These are phyloP conservation scores for Wickerhamiella galacta DNA, from an alignment of 805 yeast genomes.

Conservation along the genomic window DNA sequence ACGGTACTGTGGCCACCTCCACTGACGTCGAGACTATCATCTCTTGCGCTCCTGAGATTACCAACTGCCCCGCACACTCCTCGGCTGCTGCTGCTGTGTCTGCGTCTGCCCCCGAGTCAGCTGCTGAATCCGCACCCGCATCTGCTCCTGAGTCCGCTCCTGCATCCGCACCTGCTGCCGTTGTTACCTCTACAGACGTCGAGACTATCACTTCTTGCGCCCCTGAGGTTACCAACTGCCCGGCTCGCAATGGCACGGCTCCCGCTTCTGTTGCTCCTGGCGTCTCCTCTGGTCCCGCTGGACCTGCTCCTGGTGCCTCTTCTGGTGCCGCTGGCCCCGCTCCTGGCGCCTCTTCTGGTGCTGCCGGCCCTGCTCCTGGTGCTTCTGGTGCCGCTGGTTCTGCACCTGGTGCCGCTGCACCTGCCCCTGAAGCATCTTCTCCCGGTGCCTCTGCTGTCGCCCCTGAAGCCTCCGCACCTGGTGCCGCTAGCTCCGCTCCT, in stretches of 20 bases:
- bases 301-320: too few relatives aligned
- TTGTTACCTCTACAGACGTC: slow-evolving; percentile 23
- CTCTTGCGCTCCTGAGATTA: slow-evolving; percentile 29
- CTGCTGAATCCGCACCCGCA: slow-evolving; percentile 9
- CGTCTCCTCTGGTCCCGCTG: background rate
- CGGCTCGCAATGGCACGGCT: slow-evolving; percentile 17
- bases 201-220: slow-evolving; percentile 34
- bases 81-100: slow-evolving; percentile 5
- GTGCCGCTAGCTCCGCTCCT: slow-evolving; percentile 9
- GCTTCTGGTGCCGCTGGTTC: background rate
- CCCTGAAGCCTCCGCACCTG: slow-evolving; percentile 7
- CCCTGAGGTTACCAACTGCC: slow-evolving; percentile 33
- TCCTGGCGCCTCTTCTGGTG: slow-evolving; percentile 6
- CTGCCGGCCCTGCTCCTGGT: slow-evolving; percentile 3
- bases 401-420: background rate
- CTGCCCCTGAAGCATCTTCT: slow-evolving; percentile 5
- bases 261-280: slow-evolving; percentile 8
- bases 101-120: slow-evolving; percentile 7
- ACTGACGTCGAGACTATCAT: slow-evolving; percentile 32
- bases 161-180: slow-evolving; percentile 6
- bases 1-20: slow-evolving; percentile 14
- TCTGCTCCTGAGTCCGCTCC: slow-evolving; percentile 4
- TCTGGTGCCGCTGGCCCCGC: too few relatives aligned
- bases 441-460: slow-evolving; percentile 11
- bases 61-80: slow-evolving; percentile 29